phyloP scores from a whole-genome alignment of 345 rosid species.

The Cardamine chenopodiifolia region DNA sequence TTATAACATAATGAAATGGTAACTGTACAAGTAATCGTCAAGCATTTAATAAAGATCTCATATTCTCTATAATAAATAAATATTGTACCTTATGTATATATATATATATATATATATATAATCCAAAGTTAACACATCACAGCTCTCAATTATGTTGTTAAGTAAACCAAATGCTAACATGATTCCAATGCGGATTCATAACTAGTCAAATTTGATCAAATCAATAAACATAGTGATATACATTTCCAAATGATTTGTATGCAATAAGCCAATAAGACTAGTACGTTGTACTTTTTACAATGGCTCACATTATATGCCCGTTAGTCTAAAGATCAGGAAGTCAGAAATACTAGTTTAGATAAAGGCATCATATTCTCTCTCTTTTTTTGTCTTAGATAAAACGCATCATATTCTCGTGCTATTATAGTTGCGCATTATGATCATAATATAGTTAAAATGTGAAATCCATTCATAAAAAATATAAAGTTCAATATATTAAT shows the following conservation, averaged over 20 bases:
- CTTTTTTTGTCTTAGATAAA: no score
- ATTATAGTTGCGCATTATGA: background rate
- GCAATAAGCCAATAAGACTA: background rate
- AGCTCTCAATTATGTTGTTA: background rate
- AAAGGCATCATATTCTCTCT: background rate
- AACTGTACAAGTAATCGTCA: background rate
- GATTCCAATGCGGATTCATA: background rate
- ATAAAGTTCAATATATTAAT: background rate
- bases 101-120: background rate
- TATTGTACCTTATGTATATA: background rate
- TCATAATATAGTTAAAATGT: background rate
- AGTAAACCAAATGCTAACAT: background rate
- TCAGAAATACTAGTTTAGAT: background rate
- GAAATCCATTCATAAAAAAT: background rate
- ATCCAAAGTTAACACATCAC: background rate
- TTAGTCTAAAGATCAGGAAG: background rate
- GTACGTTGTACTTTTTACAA: background rate
- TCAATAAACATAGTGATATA: slow-evolving; percentile 14
- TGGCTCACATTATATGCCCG: background rate
- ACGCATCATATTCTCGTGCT: background rate
- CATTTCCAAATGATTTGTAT: background rate
- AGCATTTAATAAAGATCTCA: background rate
- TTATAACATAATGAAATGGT: background rate
- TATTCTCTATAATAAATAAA: slow-evolving; percentile 2
- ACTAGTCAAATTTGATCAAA: background rate